These are phyloP conservation scores for Leptographium lundbergii DNA, from an alignment of 2,329 filamentous ascomycete genomes.

Conservation along the genomic window DNA sequence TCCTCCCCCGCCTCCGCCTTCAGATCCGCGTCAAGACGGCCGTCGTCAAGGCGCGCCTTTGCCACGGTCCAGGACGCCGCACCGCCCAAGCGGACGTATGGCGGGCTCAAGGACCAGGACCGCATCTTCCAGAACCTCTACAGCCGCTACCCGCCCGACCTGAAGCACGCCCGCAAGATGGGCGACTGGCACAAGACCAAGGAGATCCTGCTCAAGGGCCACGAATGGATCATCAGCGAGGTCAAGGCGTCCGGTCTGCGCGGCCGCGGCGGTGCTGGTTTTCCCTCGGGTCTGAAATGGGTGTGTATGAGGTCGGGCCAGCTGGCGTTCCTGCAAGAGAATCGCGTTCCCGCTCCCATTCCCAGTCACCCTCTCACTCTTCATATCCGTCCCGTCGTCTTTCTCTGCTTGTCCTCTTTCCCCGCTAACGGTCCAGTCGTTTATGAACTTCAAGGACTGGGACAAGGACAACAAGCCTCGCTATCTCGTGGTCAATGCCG, in stretches of 20 bases:
- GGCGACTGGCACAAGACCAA: constrained; percentile 99
- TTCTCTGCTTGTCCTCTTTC: neutral
- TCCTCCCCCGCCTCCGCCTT: neutral
- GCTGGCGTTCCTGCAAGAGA: too few species aligned
- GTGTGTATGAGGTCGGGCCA: constrained; percentile 31
- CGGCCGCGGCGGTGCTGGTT: constrained; percentile 93
- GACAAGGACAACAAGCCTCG: constrained; percentile 93
- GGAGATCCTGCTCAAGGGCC: constrained; percentile 91
- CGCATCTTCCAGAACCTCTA: constrained; percentile 99
- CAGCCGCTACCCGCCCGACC: constrained; percentile 77
- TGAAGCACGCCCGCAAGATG: constrained; percentile 94
- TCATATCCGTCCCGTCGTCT: too few species aligned
- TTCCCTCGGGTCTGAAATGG: constrained; percentile 98
- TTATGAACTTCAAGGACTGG: constrained; percentile 99
- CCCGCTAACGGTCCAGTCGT: constrained; percentile 48
- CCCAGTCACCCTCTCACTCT: too few species aligned
- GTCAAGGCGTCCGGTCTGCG: constrained; percentile 93
- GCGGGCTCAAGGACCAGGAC: constrained; percentile 89
- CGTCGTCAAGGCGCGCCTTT: constrained; percentile 41
- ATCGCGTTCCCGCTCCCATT: too few species aligned
- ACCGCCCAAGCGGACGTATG: constrained; percentile 56
- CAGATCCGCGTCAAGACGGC: neutral
- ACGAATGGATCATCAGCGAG: constrained; percentile 98
- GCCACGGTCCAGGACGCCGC: constrained; percentile 64
- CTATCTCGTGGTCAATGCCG: constrained; percentile 95